These are phyloP conservation scores for Zygnema circumcarinatum DNA, from an alignment of 139 green algal species.

Conservation along the genomic window DNA sequence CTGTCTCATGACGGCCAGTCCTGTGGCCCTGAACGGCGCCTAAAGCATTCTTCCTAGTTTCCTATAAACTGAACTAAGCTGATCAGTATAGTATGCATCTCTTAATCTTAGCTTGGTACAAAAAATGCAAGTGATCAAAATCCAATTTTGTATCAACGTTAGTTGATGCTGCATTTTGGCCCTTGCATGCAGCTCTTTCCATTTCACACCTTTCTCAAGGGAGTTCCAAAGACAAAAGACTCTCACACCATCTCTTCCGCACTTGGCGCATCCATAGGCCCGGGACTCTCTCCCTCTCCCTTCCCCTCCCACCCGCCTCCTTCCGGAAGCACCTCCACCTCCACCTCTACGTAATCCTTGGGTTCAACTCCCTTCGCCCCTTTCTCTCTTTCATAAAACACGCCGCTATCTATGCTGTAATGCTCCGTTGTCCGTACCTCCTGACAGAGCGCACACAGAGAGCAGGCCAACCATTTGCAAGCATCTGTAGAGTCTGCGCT, in stretches of 20 bases:
- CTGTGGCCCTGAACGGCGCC: too few species aligned
- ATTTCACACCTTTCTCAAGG: not conserved
- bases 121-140: too few species aligned
- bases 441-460: conserved; percentile 44
- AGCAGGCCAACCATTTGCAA: conserved; percentile 5
- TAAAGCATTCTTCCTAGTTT: too few species aligned
- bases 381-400: not conserved
- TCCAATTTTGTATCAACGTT: not conserved
- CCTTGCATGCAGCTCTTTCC: not conserved
- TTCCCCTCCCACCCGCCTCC: not conserved
- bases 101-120: too few species aligned
- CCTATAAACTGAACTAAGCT: too few species aligned
- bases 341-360: not conserved
- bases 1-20: too few species aligned
- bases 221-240: too few species aligned
- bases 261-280: not conserved
- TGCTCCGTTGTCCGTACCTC: conserved; percentile 42
- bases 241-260: not conserved
- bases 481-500: not conserved
- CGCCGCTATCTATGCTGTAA: not conserved
- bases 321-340: not conserved
- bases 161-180: not conserved
- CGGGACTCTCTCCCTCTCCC: too few species aligned
- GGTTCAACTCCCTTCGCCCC: not conserved
- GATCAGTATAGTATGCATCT: too few species aligned